Evolutionary conservation across 495 filamentous ascomycete species (phyloP).

Genomic region (Aspergillus wentii): DNA sequence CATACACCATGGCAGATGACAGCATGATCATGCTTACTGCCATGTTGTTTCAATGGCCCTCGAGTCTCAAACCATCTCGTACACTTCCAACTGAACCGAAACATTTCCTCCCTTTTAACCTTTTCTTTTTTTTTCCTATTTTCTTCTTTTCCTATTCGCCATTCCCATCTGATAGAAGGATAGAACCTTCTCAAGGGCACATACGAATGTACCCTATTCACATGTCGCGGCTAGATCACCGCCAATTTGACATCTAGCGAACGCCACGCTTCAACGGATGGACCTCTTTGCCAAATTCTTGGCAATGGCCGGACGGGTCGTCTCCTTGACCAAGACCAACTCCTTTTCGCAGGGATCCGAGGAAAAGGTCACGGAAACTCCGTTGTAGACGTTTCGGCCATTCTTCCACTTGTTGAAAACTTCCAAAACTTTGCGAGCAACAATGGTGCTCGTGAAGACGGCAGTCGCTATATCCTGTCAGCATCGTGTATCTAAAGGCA

Average conservation of each 20-base stretch:
- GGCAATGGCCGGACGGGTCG: conserved; percentile 9
- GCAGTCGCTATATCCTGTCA: conserved; percentile 23
- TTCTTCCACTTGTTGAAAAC: conserved; percentile 20
- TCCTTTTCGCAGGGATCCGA: conserved; percentile 34
- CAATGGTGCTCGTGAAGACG: conserved; percentile 27
- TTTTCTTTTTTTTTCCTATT: neutral
- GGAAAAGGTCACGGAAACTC: conserved; percentile 27
- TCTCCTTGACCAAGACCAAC: conserved; percentile 17
- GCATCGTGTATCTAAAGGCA: neutral
- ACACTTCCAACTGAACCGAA: too few relatives aligned
- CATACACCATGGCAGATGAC: too few relatives aligned
- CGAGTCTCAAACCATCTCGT: too few relatives aligned
- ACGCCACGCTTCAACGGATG: conserved; percentile 5
- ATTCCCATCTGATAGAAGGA: too few relatives aligned
- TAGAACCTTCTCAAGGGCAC: too few relatives aligned
- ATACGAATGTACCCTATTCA: too few relatives aligned
- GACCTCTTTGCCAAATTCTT: conserved; percentile 12
- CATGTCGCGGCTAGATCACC: too few relatives aligned
- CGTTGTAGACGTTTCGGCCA: conserved; percentile 19
- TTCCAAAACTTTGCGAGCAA: conserved; percentile 28
- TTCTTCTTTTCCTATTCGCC: neutral
- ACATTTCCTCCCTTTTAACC: neutral
- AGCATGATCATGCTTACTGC: too few relatives aligned
- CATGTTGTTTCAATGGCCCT: too few relatives aligned
- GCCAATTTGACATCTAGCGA: too few relatives aligned